Evolutionary conservation across 2,329 filamentous ascomycete species (phyloP).

Genomic region (Fusarium pseudonygamai): DNA sequence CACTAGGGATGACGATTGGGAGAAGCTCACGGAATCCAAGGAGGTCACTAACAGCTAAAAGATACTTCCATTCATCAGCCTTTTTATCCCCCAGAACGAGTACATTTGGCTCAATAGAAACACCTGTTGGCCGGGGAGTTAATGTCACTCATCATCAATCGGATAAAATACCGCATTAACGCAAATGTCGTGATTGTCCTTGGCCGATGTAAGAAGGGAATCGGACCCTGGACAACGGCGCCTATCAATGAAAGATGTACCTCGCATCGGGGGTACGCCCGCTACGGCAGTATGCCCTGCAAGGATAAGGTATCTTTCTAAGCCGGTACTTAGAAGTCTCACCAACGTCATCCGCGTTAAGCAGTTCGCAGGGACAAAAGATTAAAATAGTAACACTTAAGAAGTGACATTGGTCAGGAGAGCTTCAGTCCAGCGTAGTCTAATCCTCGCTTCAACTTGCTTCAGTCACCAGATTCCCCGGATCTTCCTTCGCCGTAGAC

Average conservation of each 20-base stretch:
- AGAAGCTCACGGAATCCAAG: conserved; percentile 38
- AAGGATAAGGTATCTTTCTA: neutral
- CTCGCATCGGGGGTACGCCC: neutral
- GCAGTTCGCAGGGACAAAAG: neutral
- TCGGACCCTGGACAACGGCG: neutral
- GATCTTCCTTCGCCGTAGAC: neutral
- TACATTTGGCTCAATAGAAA: neutral
- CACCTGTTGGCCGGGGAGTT: neutral
- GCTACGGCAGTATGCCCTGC: neutral
- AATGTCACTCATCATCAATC: neutral
- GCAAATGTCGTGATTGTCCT: conserved; percentile 3
- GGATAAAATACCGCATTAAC: conserved; percentile 8
- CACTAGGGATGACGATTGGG: conserved; percentile 43
- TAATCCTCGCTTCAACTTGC: neutral
- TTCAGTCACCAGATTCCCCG: neutral
- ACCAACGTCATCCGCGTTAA: neutral
- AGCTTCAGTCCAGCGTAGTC: neutral
- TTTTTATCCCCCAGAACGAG: neutral
- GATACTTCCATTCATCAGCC: conserved; percentile 19
- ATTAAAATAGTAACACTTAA: conserved; percentile 7
- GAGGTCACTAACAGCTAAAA: conserved; percentile 2
- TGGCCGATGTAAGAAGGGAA: neutral
- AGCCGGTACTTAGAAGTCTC: neutral
- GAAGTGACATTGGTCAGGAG: neutral
- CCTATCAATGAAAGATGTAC: neutral